Base-by-base conservation (phyloP, 1,284 basidiomycete genomes). In the Sporisorium exsertum region DNA sequence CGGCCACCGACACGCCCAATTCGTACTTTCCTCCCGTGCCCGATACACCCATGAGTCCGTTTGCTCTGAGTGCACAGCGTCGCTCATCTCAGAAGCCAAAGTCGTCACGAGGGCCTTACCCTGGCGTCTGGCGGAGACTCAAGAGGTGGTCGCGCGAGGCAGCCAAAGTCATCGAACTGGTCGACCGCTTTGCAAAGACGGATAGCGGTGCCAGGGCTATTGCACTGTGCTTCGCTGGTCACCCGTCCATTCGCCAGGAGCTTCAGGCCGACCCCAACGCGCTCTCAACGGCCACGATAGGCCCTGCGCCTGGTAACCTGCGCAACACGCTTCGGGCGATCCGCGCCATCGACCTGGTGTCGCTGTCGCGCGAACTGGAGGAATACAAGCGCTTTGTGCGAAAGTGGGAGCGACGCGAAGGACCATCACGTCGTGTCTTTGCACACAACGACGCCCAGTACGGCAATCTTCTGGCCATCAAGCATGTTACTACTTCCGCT, bases 71-170 rank as follows among this genome's bases (percentile, higher is more conserved):
- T 33, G 69, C 77, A 10, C 64, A 62, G 15, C 62, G 52, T 29
- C 56, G 50, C 24, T 49, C 46, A 5, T n/a, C 61, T 10, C 58
- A 51, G 8, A 65, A 61, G 16, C 29, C 24, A 29, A 64, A 56
- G 42, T 53, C 63, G 18, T 58, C 64, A 10, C 65, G 69, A 20
- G 75, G 69, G 0, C 83, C 83, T 4, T 85, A 85, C 40, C 83
- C 82, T 0, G 83, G 83, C 22, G 81, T 85, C 10, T 85, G 83
- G 83, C 76, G 83, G 20, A 64, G 83, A 22, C 71, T 81, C 60
- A 85, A 85, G 69, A 73, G 83, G 20, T 85, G 83, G 83, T 76
- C 77, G 27, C 68, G 81, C 32, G 82, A 85, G 62, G 81, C 82
- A 2, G 80, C 74, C 57, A 85, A 85, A 45, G 80, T 84, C 8